Conservation (phyloP, 2,329 filamentous ascomycete genomes). For the Cladophialophora yegresii region DNA sequence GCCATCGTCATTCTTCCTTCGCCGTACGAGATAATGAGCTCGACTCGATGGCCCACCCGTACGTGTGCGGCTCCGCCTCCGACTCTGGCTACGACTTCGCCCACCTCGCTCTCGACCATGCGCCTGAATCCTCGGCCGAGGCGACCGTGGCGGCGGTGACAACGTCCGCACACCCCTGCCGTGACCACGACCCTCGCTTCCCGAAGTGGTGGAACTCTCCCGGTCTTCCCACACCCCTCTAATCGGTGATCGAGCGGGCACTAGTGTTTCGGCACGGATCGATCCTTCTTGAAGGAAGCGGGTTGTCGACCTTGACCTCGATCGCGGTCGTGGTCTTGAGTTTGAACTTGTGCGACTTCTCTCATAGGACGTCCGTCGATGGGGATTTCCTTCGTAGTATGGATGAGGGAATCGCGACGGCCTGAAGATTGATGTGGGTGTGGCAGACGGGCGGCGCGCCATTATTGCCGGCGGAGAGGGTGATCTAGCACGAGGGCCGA, state of each 20-base stretch:
- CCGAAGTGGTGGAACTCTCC: neutral
- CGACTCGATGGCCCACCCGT: neutral
- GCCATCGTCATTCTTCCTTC: neutral
- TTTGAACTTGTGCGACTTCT: neutral
- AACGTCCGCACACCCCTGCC: neutral
- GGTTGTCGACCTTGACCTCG: neutral
- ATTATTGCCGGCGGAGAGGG: neutral
- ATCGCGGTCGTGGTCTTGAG: neutral
- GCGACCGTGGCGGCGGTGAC: neutral
- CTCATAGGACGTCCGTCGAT: constrained; percentile 1
- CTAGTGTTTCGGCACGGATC: neutral
- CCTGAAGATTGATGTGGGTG: neutral
- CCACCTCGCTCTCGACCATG: neutral
- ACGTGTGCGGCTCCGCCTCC: neutral
- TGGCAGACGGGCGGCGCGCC: neutral
- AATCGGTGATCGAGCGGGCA: neutral
- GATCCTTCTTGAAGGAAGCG: neutral
- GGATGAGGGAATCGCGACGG: neutral
- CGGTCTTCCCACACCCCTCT: neutral
- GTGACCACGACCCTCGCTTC: neutral
- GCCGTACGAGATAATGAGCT: neutral
- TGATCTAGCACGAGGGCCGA: no score
- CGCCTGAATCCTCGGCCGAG: neutral
- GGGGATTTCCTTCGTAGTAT: constrained; percentile 9
- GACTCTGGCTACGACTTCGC: neutral